Evolutionary conservation across 169 alveolate species (phyloP).

Genomic region (Plasmodium sp.): DNA sequence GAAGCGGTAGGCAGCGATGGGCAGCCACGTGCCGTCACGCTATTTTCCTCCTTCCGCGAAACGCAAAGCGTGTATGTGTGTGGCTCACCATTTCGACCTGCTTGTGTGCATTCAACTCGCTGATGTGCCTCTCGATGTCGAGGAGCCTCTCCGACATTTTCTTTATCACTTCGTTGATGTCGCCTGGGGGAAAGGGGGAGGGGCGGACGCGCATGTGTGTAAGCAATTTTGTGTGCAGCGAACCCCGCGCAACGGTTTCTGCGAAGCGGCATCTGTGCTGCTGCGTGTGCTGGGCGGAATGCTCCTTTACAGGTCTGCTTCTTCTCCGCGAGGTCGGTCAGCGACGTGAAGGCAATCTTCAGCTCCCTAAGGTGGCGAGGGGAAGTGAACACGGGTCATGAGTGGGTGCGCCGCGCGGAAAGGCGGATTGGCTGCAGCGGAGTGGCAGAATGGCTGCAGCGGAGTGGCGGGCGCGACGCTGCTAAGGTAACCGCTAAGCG

Average conservation of each 20-base stretch:
- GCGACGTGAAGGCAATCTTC: slow-evolving; percentile 49
- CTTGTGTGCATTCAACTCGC: slow-evolving; percentile 64
- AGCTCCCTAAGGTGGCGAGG: slow-evolving; percentile 27
- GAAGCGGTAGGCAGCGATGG: background rate
- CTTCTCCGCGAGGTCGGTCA: slow-evolving; percentile 62
- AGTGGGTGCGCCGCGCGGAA: background rate
- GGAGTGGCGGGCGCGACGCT: background rate
- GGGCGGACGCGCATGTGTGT: background rate
- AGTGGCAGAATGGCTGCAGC: background rate
- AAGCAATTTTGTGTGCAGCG: background rate
- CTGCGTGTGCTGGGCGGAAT: background rate
- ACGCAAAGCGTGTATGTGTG: background rate
- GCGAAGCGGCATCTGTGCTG: background rate
- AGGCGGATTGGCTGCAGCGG: background rate
- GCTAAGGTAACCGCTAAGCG: background rate
- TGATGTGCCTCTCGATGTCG: slow-evolving; percentile 61
- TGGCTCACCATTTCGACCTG: slow-evolving; percentile 55
- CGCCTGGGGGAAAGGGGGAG: background rate
- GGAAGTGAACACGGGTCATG: background rate
- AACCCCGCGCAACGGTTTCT: too few relatives aligned
- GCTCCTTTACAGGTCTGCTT: slow-evolving; percentile 24
- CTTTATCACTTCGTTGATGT: slow-evolving; percentile 60
- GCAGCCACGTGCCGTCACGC: background rate
- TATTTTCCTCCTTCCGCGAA: background rate
- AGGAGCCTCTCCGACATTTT: slow-evolving; percentile 35